phyloP scores from a whole-genome alignment of 2,329 filamentous ascomycete genomes.

The Talaromyces sp. region DNA sequence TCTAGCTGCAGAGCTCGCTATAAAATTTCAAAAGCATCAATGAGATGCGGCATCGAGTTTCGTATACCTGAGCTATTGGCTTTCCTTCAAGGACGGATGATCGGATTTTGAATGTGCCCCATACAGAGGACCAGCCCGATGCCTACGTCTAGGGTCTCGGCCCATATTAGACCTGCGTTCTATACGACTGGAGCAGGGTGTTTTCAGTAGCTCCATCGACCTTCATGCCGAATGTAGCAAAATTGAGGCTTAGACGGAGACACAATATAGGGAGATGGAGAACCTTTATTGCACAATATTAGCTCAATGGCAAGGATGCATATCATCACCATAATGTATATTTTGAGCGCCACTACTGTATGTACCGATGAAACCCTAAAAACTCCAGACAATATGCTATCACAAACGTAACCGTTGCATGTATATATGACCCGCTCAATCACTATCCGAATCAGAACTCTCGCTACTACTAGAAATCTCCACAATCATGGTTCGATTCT shows the following conservation, averaged over 20 bases:
- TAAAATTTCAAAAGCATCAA: neutral
- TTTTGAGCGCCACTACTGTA: neutral
- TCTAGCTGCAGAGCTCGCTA: neutral
- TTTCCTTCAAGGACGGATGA: neutral
- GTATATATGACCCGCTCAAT: neutral
- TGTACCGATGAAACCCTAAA: neutral
- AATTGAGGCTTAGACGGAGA: neutral
- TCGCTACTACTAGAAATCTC: constrained; percentile 44
- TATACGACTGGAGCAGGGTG: neutral
- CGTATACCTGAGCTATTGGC: neutral
- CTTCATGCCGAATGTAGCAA: too few relatives aligned
- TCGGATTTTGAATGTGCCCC: neutral
- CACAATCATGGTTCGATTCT: constrained; percentile 42
- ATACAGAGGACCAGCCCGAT: neutral
- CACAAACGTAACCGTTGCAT: neutral
- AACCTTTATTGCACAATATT: too few relatives aligned
- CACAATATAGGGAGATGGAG: neutral
- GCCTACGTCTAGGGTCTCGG: neutral
- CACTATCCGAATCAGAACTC: constrained; percentile 28
- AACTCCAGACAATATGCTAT: constrained; percentile 6
- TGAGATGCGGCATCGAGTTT: neutral
- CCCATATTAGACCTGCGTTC: neutral
- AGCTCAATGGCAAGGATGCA: neutral
- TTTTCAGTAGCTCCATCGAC: too few relatives aligned
- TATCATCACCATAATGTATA: neutral